Conservation (phyloP, 2,329 filamentous ascomycete genomes). For the Pyricularia grisea region DNA sequence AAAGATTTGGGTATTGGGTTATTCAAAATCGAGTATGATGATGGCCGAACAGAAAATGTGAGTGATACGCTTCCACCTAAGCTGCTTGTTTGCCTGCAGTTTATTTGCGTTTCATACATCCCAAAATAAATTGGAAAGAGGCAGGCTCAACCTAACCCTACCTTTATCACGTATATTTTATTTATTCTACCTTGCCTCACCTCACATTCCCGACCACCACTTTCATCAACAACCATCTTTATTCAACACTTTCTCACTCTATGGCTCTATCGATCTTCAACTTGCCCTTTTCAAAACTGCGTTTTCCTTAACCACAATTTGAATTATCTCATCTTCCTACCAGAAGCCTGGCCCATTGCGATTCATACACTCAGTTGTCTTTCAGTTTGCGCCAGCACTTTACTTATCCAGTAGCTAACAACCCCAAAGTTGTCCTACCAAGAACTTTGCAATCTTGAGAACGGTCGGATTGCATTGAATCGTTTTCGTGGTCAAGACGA, state of each 20-base stretch:
- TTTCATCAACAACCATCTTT: background rate
- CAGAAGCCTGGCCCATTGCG: too few species aligned
- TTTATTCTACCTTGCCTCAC: too few species aligned
- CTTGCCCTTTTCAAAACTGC: too few species aligned
- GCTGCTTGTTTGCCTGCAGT: background rate
- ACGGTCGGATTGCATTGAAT: slow-evolving; percentile 10
- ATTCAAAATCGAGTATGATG: slow-evolving; percentile 12
- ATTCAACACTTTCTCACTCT: background rate
- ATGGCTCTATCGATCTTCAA: too few species aligned
- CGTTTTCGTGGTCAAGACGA: slow-evolving; percentile 1
- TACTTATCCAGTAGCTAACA: background rate
- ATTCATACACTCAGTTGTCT: background rate
- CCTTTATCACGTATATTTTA: too few species aligned
- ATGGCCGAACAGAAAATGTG: slow-evolving; percentile 10
- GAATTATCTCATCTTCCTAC: too few species aligned
- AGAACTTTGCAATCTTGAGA: slow-evolving; percentile 7
- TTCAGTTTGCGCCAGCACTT: background rate
- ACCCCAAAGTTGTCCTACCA: slow-evolving; percentile 2
- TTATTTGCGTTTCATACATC: background rate
- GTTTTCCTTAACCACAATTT: too few species aligned
- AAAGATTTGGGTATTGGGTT: background rate
- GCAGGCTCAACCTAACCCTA: background rate
- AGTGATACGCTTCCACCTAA: background rate
- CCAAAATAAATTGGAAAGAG: background rate
- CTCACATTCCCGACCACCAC: background rate